A percentile compares a stretch with the other conserved stretches of the same genome.
Evolutionary conservation across 306 rosid species (phyloP).

Genomic region (Prinsepia uniflora): DNA sequence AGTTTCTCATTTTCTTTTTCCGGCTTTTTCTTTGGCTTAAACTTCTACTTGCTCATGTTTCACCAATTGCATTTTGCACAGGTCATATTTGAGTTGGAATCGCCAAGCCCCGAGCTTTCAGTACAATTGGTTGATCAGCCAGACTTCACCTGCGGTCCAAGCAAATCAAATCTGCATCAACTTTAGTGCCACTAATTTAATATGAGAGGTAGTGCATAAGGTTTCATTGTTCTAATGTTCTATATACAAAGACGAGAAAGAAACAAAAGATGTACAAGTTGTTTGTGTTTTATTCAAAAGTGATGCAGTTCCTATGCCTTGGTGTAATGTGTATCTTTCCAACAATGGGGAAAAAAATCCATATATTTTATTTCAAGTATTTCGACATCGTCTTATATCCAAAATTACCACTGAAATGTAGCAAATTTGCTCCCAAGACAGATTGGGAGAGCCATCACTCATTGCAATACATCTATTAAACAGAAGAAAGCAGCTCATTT

Average conservation of each 20-base stretch:
- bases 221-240: not conserved
- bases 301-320: not conserved
- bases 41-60: not conserved
- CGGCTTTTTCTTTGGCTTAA: not conserved
- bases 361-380: conserved; percentile 3
- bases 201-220: not conserved
- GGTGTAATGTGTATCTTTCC: not conserved
- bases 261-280: not conserved
- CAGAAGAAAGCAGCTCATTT: conserved; percentile 23
- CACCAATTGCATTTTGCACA: conserved; percentile 31
- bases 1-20: not conserved
- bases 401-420: conserved; percentile 4
- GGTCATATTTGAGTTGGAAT: conserved; percentile 78
- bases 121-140: conserved; percentile 54
- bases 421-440: not conserved
- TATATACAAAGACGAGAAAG: not conserved
- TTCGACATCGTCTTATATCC: not conserved
- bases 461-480: not conserved
- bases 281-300: not conserved
- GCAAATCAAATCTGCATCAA: conserved; percentile 19
- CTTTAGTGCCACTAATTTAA: not conserved
- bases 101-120: conserved; percentile 51
- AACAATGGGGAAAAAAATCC: not conserved
- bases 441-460: conserved; percentile 8
- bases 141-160: conserved; percentile 60